These are phyloP conservation scores for Helotiales sp. DNA, from an alignment of 2,329 filamentous ascomycete species.

Conservation along the genomic window DNA sequence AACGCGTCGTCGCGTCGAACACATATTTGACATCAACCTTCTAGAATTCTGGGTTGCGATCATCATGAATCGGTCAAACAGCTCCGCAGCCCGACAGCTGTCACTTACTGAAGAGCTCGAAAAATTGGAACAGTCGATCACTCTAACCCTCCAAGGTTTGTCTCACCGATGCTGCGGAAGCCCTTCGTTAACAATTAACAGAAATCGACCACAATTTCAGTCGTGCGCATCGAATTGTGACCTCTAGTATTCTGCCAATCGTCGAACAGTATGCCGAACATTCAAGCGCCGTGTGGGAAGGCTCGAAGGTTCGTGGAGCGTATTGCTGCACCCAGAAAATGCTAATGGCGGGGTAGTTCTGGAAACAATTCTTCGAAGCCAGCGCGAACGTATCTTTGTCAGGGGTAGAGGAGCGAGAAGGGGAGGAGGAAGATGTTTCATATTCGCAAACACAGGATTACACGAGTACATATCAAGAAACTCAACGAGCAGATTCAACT, in stretches of 20 bases:
- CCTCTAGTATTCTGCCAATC: conserved; percentile 85
- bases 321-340: background rate
- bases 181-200: conserved; percentile 39
- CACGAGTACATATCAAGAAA: conserved; percentile 31
- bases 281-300: conserved; percentile 93
- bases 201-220: conserved; percentile 99
- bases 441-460: conserved; percentile 35
- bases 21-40: background rate
- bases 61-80: conserved; percentile 32
- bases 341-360: conserved; percentile 64
- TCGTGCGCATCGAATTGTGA: conserved; percentile 93
- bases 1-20: background rate
- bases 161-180: background rate
- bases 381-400: conserved; percentile 96
- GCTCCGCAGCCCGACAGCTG: conserved; percentile 54
- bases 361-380: conserved; percentile 99
- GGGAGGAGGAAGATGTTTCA: conserved; percentile 53
- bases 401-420: conserved; percentile 81
- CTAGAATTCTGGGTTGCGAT: background rate
- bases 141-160: conserved; percentile 85
- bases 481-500: conserved; percentile 38
- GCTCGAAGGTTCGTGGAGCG: conserved; percentile 69
- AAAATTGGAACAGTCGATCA: conserved; percentile 94
- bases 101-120: conserved; percentile 94
- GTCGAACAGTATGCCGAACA: conserved; percentile 96